Evolutionary conservation across 768 basidiomycete species (phyloP).

Genomic region (Dentipellis sp.): DNA sequence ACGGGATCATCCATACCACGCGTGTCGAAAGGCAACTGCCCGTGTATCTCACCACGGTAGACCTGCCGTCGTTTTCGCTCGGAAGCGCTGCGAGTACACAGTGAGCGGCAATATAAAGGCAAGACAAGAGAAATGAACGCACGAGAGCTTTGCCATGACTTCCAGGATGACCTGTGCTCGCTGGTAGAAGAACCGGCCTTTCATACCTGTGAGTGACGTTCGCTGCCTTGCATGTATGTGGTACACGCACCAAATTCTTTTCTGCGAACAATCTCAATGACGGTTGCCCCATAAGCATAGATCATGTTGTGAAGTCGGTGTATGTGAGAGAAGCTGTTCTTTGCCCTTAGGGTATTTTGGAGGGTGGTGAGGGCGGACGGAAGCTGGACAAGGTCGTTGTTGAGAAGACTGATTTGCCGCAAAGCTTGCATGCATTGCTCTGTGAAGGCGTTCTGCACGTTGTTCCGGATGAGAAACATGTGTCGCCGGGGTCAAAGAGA

Average conservation of each 20-base stretch:
- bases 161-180: conserved; percentile 76
- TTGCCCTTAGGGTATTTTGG: conserved; percentile 64
- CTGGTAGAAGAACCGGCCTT: conserved; percentile 74
- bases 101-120: conserved; percentile 5
- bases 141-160: conserved; percentile 85
- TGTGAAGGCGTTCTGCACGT: conserved; percentile 58
- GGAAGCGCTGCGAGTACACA: conserved; percentile 34
- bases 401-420: conserved; percentile 69
- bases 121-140: conserved; percentile 17
- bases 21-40: conserved; percentile 81
- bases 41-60: conserved; percentile 78
- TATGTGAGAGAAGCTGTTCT: conserved; percentile 84
- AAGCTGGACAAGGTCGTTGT: conserved; percentile 71
- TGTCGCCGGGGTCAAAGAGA: not conserved
- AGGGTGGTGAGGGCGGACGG: conserved; percentile 55
- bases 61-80: conserved; percentile 79
- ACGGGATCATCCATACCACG: conserved; percentile 75
- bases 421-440: conserved; percentile 56
- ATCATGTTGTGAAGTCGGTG: conserved; percentile 82
- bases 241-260: conserved; percentile 71
- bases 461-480: not conserved
- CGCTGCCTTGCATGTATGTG: not conserved
- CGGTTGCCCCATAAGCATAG: conserved; percentile 86
- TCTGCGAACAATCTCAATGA: conserved; percentile 84
- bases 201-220: too few species aligned